These are phyloP conservation scores for Ceratobasidium sp. DNA, from an alignment of 1,284 basidiomycete species.

Conservation along the genomic window DNA sequence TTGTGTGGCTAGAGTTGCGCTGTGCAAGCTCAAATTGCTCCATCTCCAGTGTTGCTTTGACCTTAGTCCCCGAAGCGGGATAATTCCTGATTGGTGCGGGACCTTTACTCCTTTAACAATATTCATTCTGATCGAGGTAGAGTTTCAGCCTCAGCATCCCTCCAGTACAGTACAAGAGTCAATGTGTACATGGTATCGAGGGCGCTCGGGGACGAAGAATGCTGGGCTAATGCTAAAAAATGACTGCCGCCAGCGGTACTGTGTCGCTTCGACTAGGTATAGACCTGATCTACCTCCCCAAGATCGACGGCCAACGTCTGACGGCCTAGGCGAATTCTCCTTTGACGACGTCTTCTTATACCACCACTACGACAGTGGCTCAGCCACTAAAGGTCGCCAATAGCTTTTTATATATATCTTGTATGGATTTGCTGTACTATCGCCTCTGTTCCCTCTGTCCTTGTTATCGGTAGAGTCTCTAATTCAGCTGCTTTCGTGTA, in stretches of 20 bases:
- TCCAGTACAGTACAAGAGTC: not conserved
- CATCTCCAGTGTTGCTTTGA: no score
- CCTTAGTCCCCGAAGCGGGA: no score
- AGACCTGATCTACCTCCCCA: conserved; percentile 27
- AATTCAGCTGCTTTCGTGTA: no score
- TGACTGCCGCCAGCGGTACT: conserved; percentile 39
- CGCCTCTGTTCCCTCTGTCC: no score
- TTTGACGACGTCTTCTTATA: conserved; percentile 45
- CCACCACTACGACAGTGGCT: conserved; percentile 3
- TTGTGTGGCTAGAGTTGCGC: conserved; percentile 7
- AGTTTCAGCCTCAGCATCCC: conserved; percentile 15
- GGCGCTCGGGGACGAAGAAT: conserved; percentile 41
- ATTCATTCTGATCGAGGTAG: conserved; percentile 8
- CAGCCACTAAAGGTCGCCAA: not conserved
- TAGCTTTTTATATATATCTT: not conserved
- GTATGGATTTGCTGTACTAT: no score
- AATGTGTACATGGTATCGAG: conserved; percentile 44
- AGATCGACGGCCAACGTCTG: conserved; percentile 26
- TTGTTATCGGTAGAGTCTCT: no score
- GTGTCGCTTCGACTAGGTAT: conserved; percentile 21
- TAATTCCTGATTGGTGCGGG: no score
- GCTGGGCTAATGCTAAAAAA: conserved; percentile 39
- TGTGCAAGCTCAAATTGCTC: no score
- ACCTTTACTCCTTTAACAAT: not conserved
- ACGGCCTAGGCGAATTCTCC: conserved; percentile 38